These are phyloP conservation scores for Saccharomycopsis crataegensis DNA, from an alignment of 1,139 yeast species.

Conservation along the genomic window DNA sequence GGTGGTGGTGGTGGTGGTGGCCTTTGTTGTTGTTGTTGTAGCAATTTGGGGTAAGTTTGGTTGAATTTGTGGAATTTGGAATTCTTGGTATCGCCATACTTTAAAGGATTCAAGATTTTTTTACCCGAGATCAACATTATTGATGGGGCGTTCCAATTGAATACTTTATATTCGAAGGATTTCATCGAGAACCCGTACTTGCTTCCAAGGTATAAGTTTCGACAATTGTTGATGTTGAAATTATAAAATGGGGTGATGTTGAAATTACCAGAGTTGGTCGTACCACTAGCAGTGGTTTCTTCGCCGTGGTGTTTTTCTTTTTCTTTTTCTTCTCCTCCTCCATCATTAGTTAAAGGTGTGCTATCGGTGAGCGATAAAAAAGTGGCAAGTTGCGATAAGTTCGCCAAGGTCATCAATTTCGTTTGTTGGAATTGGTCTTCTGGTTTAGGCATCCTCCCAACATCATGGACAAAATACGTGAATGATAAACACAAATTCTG, in stretches of 20 bases:
- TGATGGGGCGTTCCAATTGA: constrained; percentile 90
- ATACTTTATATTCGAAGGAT: constrained; percentile 73
- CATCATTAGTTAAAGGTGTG: background rate
- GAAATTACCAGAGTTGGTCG: too few species aligned
- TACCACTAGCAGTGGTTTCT: background rate
- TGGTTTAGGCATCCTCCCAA: background rate
- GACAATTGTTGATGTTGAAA: constrained; percentile 38
- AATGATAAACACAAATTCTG: constrained; percentile 31
- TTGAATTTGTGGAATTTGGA: constrained; percentile 46
- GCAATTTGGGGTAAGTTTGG: constrained; percentile 43
- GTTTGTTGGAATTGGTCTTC: background rate
- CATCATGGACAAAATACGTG: background rate
- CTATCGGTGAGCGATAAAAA: constrained; percentile 20
- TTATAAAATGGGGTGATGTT: background rate
- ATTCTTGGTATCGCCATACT: constrained; percentile 29
- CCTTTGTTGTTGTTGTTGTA: constrained; percentile 3
- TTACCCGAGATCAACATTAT: constrained; percentile 62
- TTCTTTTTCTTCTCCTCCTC: background rate
- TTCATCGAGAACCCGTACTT: constrained; percentile 81
- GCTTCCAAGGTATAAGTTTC: constrained; percentile 62
- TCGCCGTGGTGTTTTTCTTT: background rate
- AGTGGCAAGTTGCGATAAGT: constrained; percentile 29
- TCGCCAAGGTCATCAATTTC: constrained; percentile 28
- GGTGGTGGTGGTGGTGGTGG: too few species aligned
- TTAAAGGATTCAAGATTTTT: constrained; percentile 37